phyloP scores from a whole-genome alignment of 2,329 filamentous ascomycete genomes.

The Trichoderma hamatum region DNA sequence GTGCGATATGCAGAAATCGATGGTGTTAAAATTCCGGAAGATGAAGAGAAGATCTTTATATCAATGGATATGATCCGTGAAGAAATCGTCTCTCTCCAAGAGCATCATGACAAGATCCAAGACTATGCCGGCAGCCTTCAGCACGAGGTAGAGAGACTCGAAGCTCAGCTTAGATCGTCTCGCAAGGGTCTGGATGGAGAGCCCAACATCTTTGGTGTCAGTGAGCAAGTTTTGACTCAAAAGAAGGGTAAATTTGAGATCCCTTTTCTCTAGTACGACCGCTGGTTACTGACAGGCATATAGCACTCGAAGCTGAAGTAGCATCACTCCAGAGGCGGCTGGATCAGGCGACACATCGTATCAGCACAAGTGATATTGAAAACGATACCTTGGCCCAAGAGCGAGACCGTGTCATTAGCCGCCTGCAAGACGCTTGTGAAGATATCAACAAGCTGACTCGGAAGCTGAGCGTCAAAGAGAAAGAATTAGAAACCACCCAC shows the following conservation, averaged over 20 bases:
- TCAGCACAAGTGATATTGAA: constrained; percentile 64
- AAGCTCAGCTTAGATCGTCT: constrained; percentile 52
- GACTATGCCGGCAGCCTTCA: constrained; percentile 58
- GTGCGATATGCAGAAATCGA: constrained; percentile 53
- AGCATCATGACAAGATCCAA: constrained; percentile 59
- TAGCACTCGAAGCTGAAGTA: constrained; percentile 62
- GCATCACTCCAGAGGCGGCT: constrained; percentile 63
- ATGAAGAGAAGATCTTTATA: constrained; percentile 61
- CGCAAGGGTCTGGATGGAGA: constrained; percentile 47
- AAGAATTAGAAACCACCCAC: constrained; percentile 48
- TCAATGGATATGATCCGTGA: constrained; percentile 65
- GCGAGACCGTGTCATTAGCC: constrained; percentile 65
- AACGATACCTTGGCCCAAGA: constrained; percentile 65
- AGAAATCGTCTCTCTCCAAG: constrained; percentile 58
- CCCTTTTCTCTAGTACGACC: neutral
- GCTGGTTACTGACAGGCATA: constrained; percentile 21
- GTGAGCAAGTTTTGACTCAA: constrained; percentile 52
- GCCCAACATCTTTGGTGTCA: constrained; percentile 48
- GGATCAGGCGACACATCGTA: constrained; percentile 64
- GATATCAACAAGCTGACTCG: constrained; percentile 56
- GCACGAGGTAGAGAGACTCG: constrained; percentile 54
- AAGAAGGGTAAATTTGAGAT: constrained; percentile 56
- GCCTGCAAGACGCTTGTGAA: constrained; percentile 63
- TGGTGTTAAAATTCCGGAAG: constrained; percentile 53
- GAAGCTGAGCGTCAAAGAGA: constrained; percentile 47